Evolutionary conservation across 306 rosid genomes (phyloP).

Genomic region (Cucumis hystrix): DNA sequence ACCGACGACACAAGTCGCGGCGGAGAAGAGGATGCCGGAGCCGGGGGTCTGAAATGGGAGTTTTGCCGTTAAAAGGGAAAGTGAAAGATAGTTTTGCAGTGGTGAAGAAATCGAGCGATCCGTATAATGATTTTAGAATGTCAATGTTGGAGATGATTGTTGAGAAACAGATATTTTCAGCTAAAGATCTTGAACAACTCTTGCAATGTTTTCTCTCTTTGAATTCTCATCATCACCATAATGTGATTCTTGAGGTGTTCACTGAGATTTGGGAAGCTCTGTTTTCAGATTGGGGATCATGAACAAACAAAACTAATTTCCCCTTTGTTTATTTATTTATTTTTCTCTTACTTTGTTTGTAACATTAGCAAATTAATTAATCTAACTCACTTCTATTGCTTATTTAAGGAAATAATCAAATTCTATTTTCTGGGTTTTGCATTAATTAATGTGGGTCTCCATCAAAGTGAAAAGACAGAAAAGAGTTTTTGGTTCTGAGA

Average conservation of each 20-base stretch:
- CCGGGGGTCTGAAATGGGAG: slow-evolving; percentile 32
- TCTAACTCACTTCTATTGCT: background rate
- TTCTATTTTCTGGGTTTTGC: background rate
- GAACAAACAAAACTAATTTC: background rate
- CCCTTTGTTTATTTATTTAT: background rate
- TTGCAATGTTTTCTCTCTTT: slow-evolving; percentile 76
- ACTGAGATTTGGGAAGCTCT: slow-evolving; percentile 88
- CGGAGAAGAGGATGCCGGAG: slow-evolving; percentile 8
- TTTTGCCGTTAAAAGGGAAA: slow-evolving; percentile 49
- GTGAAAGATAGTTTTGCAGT: slow-evolving; percentile 83
- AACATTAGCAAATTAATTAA: background rate
- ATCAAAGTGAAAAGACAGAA: background rate
- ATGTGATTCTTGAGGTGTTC: slow-evolving; percentile 70
- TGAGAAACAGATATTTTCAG: slow-evolving; percentile 76
- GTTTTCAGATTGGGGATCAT: slow-evolving; percentile 44
- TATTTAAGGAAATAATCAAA: background rate
- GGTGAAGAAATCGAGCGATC: slow-evolving; percentile 88
- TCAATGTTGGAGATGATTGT: slow-evolving; percentile 96
- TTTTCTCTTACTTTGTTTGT: slow-evolving; percentile 6
- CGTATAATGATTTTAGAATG: slow-evolving; percentile 73
- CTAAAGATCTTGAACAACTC: slow-evolving; percentile 61
- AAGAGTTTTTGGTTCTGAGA: background rate
- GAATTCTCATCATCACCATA: slow-evolving; percentile 62
- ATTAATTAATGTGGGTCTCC: background rate
- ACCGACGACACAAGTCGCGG: slow-evolving; percentile 16